These are phyloP conservation scores for Exophiala phaeomuriformis DNA, from an alignment of 2,329 filamentous ascomycete genomes.

Conservation along the genomic window DNA sequence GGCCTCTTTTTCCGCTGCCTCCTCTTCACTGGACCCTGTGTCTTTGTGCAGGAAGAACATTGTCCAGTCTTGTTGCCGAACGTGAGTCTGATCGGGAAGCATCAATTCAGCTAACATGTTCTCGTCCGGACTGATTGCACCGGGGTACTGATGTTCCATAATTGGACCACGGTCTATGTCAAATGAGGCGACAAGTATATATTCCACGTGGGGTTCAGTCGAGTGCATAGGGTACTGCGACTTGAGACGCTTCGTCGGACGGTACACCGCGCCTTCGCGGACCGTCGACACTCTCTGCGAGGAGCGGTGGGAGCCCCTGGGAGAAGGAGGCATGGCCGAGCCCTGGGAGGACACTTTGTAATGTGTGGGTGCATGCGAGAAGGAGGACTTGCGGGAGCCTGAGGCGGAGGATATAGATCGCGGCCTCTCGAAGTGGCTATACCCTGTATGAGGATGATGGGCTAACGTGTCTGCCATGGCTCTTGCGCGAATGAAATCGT, in stretches of 20 bases:
- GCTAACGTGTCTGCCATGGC: slow-evolving; percentile 16
- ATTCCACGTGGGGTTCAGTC: slow-evolving; percentile 91
- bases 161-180: slow-evolving; percentile 92
- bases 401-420: slow-evolving; percentile 46
- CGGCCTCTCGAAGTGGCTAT: slow-evolving; percentile 13
- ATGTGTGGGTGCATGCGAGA: slow-evolving; percentile 19
- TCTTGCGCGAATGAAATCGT: not conserved
- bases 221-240: slow-evolving; percentile 70
- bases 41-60: slow-evolving; percentile 99
- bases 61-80: slow-evolving; percentile 94
- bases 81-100: slow-evolving; percentile 93
- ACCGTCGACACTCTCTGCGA: slow-evolving; percentile 34
- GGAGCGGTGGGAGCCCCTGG: slow-evolving; percentile 40
- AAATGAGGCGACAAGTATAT: slow-evolving; percentile 94
- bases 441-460: slow-evolving; percentile 14
- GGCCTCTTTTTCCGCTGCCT: slow-evolving; percentile 48
- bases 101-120: slow-evolving; percentile 97
- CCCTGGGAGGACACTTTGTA: slow-evolving; percentile 50
- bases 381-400: slow-evolving; percentile 38
- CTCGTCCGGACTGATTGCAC: slow-evolving; percentile 91
- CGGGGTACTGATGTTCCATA: slow-evolving; percentile 97
- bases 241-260: slow-evolving; percentile 48
- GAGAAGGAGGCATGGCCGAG: slow-evolving; percentile 48
- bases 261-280: slow-evolving; percentile 22
- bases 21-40: slow-evolving; percentile 71